These are phyloP conservation scores for Starmera pachycereana DNA, from an alignment of 805 yeast species.

Conservation along the genomic window DNA sequence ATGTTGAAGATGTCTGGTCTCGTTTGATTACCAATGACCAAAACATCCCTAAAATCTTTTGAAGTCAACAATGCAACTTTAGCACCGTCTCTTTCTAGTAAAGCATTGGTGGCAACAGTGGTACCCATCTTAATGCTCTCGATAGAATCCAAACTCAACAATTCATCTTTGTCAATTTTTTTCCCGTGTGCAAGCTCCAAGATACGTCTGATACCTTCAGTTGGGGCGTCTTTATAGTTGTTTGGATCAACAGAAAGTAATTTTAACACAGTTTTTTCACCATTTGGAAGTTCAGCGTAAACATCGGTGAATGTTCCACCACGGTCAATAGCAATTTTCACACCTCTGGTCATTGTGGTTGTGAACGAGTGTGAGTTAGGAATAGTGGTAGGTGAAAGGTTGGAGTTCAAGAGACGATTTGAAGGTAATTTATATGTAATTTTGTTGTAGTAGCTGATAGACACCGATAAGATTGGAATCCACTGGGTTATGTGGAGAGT, in stretches of 20 bases:
- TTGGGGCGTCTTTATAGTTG: constrained; percentile 35
- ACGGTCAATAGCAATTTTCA: constrained; percentile 5
- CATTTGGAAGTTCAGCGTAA: constrained; percentile 29
- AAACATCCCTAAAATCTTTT: constrained; percentile 35
- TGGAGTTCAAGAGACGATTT: too few relatives aligned
- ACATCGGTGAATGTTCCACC: constrained; percentile 40
- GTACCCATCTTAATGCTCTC: constrained; percentile 33
- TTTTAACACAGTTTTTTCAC: constrained; percentile 29
- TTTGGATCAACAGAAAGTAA: constrained; percentile 32
- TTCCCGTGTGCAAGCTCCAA: constrained; percentile 20
- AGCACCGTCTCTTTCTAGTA: constrained; percentile 38
- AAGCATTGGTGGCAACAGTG: constrained; percentile 39
- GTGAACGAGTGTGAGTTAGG: neutral
- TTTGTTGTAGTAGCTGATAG: too few relatives aligned
- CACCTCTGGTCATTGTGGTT: neutral
- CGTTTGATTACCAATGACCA: constrained; percentile 36
- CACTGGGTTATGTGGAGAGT: too few relatives aligned
- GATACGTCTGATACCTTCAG: constrained; percentile 34
- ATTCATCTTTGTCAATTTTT: constrained; percentile 17
- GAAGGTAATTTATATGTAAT: too few relatives aligned
- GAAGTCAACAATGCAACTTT: constrained; percentile 31
- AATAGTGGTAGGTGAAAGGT: too few relatives aligned
- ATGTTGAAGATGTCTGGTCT: constrained; percentile 37
- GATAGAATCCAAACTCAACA: constrained; percentile 21
- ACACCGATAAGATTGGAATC: too few relatives aligned